Evolutionary conservation across 176 grass and related monocot genomes (phyloP).

Genomic region (Lolium multiflorum): DNA sequence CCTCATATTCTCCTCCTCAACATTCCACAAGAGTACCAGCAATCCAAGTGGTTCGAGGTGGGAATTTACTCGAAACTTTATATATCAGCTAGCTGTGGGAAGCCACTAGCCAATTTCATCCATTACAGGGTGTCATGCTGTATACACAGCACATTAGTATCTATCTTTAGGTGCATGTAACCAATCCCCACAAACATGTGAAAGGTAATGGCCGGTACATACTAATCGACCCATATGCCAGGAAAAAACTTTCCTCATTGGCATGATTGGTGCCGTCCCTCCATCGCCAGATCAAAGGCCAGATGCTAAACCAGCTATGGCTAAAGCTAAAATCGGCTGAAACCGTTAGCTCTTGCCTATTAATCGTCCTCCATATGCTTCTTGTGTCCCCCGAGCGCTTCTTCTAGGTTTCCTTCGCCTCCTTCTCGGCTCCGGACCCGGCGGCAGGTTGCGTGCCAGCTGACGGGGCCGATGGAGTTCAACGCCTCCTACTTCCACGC

Average conservation of each 20-base stretch:
- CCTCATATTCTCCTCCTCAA: no score
- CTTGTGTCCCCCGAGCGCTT: neutral
- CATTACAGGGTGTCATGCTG: neutral
- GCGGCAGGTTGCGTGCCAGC: constrained; percentile 31
- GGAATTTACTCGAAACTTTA: neutral
- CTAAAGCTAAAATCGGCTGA: constrained; percentile 38
- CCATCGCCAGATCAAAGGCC: constrained; percentile 42
- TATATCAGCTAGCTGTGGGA: neutral
- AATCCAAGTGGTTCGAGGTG: no score
- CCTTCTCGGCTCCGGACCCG: constrained; percentile 36
- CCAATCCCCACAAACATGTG: constrained; percentile 1
- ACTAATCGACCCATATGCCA: constrained; percentile 10
- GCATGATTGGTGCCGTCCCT: neutral
- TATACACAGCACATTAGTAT: neutral
- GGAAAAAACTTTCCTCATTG: constrained; percentile 1
- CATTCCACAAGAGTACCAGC: no score
- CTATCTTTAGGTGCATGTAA: constrained; percentile 46
- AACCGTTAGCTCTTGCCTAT: constrained; percentile 40
- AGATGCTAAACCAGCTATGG: constrained; percentile 18
- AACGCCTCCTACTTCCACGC: constrained; percentile 71
- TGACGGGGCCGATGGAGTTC: constrained; percentile 59
- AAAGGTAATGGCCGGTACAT: neutral
- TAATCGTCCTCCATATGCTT: constrained; percentile 5
- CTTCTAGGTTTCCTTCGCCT: constrained; percentile 28
- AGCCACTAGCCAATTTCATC: neutral